phyloP scores from a whole-genome alignment of 192 early-diverging fungal genomes.

The Borealophlyctis nickersoniae region DNA sequence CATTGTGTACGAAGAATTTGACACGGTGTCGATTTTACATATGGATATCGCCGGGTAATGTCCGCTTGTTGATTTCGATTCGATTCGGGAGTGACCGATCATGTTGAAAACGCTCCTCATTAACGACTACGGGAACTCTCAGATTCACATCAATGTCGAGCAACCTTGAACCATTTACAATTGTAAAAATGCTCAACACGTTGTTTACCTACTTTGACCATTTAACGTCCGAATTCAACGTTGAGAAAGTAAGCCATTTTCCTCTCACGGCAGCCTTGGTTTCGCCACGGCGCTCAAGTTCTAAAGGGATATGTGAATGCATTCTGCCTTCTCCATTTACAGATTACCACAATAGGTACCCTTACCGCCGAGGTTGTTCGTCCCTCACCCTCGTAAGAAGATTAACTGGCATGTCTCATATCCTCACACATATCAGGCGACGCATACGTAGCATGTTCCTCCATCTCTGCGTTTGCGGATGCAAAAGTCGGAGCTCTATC shows the following conservation, averaged over 20 bases:
- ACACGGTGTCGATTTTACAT: conserved; percentile 40
- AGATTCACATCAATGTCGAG: conserved; percentile 53
- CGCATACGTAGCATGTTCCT: conserved; percentile 46
- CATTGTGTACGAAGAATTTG: conserved; percentile 46
- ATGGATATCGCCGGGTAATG: conserved; percentile 52
- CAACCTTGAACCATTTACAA: conserved; percentile 41
- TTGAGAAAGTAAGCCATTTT: conserved; percentile 44
- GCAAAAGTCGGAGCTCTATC: conserved; percentile 34
- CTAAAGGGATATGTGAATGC: too few relatives aligned
- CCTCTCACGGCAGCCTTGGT: too few relatives aligned
- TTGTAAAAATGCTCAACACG: conserved; percentile 50
- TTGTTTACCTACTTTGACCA: conserved; percentile 48
- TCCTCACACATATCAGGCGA: conserved; percentile 26
- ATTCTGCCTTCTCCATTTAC: conserved; percentile 3
- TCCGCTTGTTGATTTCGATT: conserved; percentile 4
- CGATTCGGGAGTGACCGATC: not conserved
- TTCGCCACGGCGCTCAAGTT: too few relatives aligned
- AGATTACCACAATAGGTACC: conserved; percentile 38
- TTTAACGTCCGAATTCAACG: conserved; percentile 36
- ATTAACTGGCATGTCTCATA: too few relatives aligned
- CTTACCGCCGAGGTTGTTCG: too few relatives aligned
- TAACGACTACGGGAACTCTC: conserved; percentile 3
- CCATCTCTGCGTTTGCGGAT: conserved; percentile 27
- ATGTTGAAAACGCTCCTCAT: conserved; percentile 1
- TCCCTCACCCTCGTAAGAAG: too few relatives aligned